These are phyloP conservation scores for Russula abietina DNA, from an alignment of 768 basidiomycete genomes.

Conservation along the genomic window DNA sequence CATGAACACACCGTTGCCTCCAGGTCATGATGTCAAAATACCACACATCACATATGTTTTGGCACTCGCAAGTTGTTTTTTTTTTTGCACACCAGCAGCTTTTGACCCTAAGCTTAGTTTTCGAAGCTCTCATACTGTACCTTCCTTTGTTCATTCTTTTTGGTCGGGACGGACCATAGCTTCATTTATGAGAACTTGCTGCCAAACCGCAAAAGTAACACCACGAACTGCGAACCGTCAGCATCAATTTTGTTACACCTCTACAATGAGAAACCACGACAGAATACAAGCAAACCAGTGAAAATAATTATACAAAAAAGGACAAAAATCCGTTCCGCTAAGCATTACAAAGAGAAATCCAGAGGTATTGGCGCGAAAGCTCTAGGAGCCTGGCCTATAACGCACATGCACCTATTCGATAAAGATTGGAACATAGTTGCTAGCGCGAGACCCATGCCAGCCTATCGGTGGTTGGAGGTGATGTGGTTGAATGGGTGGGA, in stretches of 20 bases:
- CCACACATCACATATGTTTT: no score
- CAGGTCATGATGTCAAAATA: no score
- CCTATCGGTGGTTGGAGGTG: slow-evolving; percentile 24
- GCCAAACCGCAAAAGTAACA: no score
- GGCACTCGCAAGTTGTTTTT: no score
- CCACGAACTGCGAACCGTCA: not conserved
- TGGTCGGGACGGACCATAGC: not conserved
- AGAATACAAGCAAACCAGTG: not conserved
- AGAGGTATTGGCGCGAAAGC: not conserved
- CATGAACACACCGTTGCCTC: no score
- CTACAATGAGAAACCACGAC: not conserved
- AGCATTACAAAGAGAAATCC: slow-evolving; percentile 1
- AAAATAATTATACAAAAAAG: not conserved
- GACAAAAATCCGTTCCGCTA: not conserved
- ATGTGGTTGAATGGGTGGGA: slow-evolving; percentile 7
- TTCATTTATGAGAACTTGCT: not conserved
- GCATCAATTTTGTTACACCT: not conserved
- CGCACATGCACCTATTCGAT: no score
- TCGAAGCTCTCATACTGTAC: not conserved
- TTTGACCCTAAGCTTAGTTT: not conserved
- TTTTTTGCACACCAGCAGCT: not conserved
- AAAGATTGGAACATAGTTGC: not conserved
- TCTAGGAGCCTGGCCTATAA: no score
- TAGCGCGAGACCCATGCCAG: slow-evolving; percentile 16
- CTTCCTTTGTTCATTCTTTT: not conserved